phyloP scores from a whole-genome alignment of 1,284 basidiomycete species.

The Austropuccinia psidii region DNA sequence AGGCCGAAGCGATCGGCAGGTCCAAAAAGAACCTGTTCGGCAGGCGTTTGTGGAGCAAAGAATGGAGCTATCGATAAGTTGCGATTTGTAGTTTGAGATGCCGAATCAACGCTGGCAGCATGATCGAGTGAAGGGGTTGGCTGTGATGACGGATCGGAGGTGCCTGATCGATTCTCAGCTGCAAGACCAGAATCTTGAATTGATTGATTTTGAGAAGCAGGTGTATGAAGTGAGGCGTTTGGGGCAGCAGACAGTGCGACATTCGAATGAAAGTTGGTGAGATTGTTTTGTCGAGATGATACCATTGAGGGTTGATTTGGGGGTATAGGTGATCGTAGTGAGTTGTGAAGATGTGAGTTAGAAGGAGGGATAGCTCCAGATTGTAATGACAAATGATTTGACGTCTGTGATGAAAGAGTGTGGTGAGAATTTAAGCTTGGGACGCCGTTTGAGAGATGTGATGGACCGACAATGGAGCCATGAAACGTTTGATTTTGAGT shows the following conservation, averaged over 20 bases:
- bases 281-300: not conserved
- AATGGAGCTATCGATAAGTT: not conserved
- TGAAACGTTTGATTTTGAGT: constrained; percentile 9
- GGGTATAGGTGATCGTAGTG: constrained; percentile 34
- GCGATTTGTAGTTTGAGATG: constrained; percentile 11
- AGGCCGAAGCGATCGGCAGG: constrained; percentile 95
- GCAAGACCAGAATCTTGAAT: constrained; percentile 4
- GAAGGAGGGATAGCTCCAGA: constrained; percentile 5
- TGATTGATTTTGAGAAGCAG: constrained; percentile 31
- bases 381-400: constrained; percentile 1
- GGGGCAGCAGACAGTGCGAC: constrained; percentile 1
- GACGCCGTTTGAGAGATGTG: constrained; percentile 33
- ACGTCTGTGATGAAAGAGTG: constrained; percentile 3
- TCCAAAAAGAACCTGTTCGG: constrained; percentile 85
- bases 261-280: constrained; percentile 1
- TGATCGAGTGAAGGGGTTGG: constrained; percentile 30
- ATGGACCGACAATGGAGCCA: constrained; percentile 14
- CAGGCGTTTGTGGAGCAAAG: constrained; percentile 55
- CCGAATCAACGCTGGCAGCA: constrained; percentile 22
- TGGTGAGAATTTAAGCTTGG: constrained; percentile 9
- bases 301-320: constrained; percentile 1
- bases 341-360: constrained; percentile 24
- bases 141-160: constrained; percentile 30
- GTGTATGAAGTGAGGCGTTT: constrained; percentile 11
- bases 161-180: constrained; percentile 15